These are phyloP conservation scores for Gossypium davidsonii DNA, from an alignment of 441 rosid species.

Conservation along the genomic window DNA sequence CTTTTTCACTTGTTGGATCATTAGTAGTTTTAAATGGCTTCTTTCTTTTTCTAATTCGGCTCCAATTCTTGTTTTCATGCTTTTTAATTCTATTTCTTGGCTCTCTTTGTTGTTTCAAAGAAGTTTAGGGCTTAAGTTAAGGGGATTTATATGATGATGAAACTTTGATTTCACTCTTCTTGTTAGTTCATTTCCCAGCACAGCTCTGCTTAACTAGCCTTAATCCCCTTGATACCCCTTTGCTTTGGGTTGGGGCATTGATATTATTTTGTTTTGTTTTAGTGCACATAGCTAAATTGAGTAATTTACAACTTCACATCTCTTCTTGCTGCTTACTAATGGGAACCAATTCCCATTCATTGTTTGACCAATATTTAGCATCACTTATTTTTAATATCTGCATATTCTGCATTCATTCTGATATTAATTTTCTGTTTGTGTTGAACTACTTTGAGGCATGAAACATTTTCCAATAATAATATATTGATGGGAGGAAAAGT, in stretches of 20 bases:
- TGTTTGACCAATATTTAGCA: background rate
- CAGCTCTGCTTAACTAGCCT: background rate
- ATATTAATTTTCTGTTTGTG: background rate
- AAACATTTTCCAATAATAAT: background rate
- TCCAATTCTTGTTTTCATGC: background rate
- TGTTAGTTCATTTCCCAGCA: background rate
- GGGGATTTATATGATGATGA: background rate
- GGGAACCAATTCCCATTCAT: background rate
- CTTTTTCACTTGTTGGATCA: background rate
- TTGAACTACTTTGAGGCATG: slow-evolving; percentile 3
- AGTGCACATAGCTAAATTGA: background rate
- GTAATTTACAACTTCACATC: background rate
- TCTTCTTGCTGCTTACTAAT: background rate
- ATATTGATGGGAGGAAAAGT: background rate
- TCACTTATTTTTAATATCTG: background rate
- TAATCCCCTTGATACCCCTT: background rate
- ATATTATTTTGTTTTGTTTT: background rate
- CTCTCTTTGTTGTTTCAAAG: background rate
- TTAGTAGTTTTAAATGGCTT: slow-evolving; percentile 14
- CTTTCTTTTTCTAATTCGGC: background rate
- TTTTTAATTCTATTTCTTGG: background rate
- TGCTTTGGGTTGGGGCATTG: background rate
- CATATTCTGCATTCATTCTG: background rate
- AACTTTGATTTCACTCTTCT: background rate
- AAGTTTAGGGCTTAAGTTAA: background rate